A percentile compares a stretch with the other conserved stretches of the same genome.
phyloP scores from a whole-genome alignment of 305 asterid species.

The Fraxinus xanthoxyloides region DNA sequence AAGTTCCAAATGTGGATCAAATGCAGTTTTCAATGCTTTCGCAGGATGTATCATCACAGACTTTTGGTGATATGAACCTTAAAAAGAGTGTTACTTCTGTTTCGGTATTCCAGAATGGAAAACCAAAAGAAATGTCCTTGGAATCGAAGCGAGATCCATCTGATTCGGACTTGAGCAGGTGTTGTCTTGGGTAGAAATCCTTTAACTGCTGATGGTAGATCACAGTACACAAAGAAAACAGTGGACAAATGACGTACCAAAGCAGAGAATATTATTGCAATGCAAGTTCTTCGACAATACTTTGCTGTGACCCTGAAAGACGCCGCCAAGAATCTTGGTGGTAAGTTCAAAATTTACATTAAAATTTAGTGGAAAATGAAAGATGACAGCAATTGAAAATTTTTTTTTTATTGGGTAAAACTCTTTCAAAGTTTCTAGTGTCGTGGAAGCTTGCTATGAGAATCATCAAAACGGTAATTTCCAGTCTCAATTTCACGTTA shows the following conservation, averaged over 20 bases:
- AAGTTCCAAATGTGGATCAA: conserved; percentile 25
- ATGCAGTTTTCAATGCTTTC: conserved; percentile 15
- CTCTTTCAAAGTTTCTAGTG: background rate
- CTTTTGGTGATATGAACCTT: conserved; percentile 22
- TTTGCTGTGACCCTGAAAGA: conserved; percentile 93
- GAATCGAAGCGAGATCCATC: conserved; percentile 28
- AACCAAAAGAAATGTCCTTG: conserved; percentile 18
- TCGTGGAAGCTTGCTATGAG: too few species aligned
- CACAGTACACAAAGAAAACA: conserved; percentile 27
- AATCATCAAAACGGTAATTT: too few species aligned
- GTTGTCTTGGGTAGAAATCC: conserved; percentile 28
- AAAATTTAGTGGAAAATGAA: background rate
- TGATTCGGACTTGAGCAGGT: conserved; percentile 32
- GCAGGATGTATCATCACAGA: conserved; percentile 20
- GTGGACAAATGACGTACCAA: conserved; percentile 66
- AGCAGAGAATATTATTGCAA: conserved; percentile 73
- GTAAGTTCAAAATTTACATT: conserved; percentile 36
- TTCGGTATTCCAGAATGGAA: conserved; percentile 33
- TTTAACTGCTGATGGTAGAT: conserved; percentile 45
- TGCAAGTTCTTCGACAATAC: conserved; percentile 81
- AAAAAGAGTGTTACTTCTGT: conserved; percentile 27
- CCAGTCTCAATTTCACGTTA: too few species aligned
- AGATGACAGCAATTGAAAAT: background rate
- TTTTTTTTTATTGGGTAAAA: background rate
- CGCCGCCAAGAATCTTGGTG: conserved; percentile 88